A percentile compares a stretch with the other conserved stretches of the same genome.
Conservation (phyloP, 495 filamentous ascomycete species). For the Penicillium alfredii region DNA sequence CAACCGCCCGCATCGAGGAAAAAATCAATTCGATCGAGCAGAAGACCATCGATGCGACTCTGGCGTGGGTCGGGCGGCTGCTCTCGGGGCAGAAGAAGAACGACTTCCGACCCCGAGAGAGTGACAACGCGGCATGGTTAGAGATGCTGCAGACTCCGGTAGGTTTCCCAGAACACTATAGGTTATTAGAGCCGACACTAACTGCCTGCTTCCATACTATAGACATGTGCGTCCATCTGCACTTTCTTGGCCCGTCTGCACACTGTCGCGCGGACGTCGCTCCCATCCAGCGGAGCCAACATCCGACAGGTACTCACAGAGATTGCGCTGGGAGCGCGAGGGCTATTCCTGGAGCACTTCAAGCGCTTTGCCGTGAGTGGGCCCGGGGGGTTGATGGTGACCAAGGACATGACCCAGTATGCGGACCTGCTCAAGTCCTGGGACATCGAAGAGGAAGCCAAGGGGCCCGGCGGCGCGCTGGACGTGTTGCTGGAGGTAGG, state of each 20-base stretch:
- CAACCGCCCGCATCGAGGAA: conserved; percentile 73
- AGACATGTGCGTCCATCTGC: conserved; percentile 72
- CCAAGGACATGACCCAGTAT: conserved; percentile 92
- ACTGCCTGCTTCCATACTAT: conserved; percentile 1
- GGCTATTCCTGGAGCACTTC: conserved; percentile 81
- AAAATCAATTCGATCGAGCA: conserved; percentile 85
- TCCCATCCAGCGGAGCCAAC: conserved; percentile 69
- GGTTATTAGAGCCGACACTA: conserved; percentile 1
- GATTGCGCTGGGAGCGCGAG: conserved; percentile 71
- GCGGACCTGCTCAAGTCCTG: conserved; percentile 74
- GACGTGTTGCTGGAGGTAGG: conserved; percentile 89
- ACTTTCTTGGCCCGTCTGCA: conserved; percentile 67
- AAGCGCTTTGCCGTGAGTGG: conserved; percentile 89
- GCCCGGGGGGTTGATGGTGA: conserved; percentile 88
- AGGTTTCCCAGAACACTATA: too few relatives aligned
- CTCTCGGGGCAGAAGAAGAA: conserved; percentile 79
- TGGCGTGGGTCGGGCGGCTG: conserved; percentile 71
- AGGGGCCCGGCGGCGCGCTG: conserved; percentile 56
- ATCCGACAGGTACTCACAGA: conserved; percentile 74
- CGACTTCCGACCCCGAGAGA: conserved; percentile 88
- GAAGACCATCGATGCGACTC: conserved; percentile 73
- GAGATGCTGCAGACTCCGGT: conserved; percentile 78
- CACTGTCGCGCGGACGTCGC: conserved; percentile 52
- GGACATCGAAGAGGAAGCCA: conserved; percentile 59
- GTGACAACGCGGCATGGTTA: conserved; percentile 63